Conservation (phyloP, 2,329 filamentous ascomycete species). For the Chaetomium sp. region DNA sequence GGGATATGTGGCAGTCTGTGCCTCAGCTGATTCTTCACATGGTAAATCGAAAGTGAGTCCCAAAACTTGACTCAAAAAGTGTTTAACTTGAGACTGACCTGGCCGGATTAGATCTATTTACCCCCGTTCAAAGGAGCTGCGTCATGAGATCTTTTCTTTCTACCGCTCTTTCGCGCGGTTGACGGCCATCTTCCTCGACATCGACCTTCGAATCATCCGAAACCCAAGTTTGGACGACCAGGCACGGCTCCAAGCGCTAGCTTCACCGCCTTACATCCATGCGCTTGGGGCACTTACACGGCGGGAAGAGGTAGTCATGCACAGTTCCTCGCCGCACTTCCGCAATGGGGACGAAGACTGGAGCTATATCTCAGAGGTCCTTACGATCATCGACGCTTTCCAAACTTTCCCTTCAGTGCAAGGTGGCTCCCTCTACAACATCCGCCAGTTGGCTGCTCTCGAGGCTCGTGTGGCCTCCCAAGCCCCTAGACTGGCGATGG, state of each 20-base stretch:
- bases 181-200: slow-evolving; percentile 44
- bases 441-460: slow-evolving; percentile 38
- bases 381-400: slow-evolving; percentile 40
- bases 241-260: slow-evolving; percentile 32
- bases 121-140: slow-evolving; percentile 24
- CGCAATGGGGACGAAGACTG: slow-evolving; percentile 20
- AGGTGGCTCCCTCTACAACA: slow-evolving; percentile 36
- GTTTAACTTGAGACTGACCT: neutral
- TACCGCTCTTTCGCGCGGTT: slow-evolving; percentile 42
- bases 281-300: slow-evolving; percentile 36
- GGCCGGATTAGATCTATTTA: slow-evolving; percentile 26
- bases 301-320: slow-evolving; percentile 27
- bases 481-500: slow-evolving; percentile 40
- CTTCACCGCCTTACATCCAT: slow-evolving; percentile 41
- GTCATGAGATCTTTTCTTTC: slow-evolving; percentile 31
- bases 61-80: neutral
- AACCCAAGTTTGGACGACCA: slow-evolving; percentile 24
- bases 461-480: slow-evolving; percentile 37
- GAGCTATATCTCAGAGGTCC: slow-evolving; percentile 29
- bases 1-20: slow-evolving; percentile 46
- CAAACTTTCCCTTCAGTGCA: slow-evolving; percentile 27
- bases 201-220: slow-evolving; percentile 39
- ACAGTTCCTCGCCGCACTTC: slow-evolving; percentile 5
- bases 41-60: slow-evolving; percentile 21
- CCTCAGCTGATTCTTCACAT: slow-evolving; percentile 42